Evolutionary conservation across 257 asterid genomes (phyloP), one percentile per base, ranked within the genome.

Genomic region (Primulina eburnea): DNA sequence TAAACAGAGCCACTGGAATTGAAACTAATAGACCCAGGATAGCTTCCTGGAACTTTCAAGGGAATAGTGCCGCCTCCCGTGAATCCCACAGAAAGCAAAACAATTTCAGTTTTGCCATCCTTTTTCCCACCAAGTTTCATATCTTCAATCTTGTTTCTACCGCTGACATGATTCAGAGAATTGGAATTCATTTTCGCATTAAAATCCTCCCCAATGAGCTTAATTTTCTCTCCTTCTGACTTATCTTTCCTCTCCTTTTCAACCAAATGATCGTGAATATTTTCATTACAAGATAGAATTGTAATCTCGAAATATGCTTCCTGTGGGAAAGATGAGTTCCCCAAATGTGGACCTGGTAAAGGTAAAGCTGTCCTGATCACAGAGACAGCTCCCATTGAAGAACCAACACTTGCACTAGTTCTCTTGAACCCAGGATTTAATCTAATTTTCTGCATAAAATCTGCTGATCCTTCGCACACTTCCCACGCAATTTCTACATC

Each of bases 231-330:
- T 43, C 87, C 88, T 29, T 93, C 90, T n/a, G 77, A 57, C 72
- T 72, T 81, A 37, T 65, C 78, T 38, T 69, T 73, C 72, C 71
- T 83, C 61, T 43, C 73, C 61, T 65, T 63, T 1, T 65, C 76
- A 8, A 26, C 70, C 33, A 28, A 24, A 14, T 58, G 67, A 10
- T 64, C 55, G 34, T 30, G 43, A 17, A 29, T 72, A 5, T 65
- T 71, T 30, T 69, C 81, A 30, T 40, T 33, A 18, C 43, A 70
- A 11, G 84, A 71, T 73, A 87, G 24, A 43, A 93, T 75, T 20
- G 84, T 90, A 11, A 93, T 77, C 81, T 93, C 98, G 28, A 93
- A 90, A 72, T 93, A 90, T 14, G 97, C 92, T 75, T 90, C 97
- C 50, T 90, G 96, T 0, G 98, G 98, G 72, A 93, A 93, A 64